Evolutionary conservation across 768 basidiomycete species (phyloP).

Genomic region (Stropharia rugosoannulata): DNA sequence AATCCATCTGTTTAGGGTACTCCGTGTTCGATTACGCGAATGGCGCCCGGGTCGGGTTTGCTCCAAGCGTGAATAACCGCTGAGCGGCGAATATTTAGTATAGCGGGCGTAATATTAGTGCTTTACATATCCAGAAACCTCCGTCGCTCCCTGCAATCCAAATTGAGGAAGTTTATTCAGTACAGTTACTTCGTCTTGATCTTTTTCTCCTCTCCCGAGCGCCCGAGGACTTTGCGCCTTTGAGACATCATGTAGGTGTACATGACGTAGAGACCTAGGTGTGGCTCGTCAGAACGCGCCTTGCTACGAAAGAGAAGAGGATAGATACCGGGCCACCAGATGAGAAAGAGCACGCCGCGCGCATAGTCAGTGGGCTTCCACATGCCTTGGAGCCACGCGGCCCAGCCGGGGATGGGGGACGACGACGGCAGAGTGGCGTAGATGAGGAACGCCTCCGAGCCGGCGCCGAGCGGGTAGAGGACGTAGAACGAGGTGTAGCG

Average conservation of each 20-base stretch:
- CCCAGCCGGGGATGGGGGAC: slow-evolving; percentile 42
- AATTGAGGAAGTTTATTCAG: too few species aligned
- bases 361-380: slow-evolving; percentile 61
- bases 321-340: slow-evolving; percentile 84
- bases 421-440: slow-evolving; percentile 68
- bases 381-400: slow-evolving; percentile 34
- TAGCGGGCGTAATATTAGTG: not conserved
- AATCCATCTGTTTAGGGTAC: slow-evolving; percentile 43
- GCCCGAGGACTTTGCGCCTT: slow-evolving; percentile 43
- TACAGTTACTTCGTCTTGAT: slow-evolving; percentile 25
- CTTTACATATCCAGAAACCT: not conserved
- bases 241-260: slow-evolving; percentile 57
- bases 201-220: slow-evolving; percentile 16
- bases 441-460: slow-evolving; percentile 85
- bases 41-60: slow-evolving; percentile 54
- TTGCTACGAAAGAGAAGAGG: not conserved
- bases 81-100: slow-evolving; percentile 1
- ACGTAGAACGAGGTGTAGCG: slow-evolving; percentile 94
- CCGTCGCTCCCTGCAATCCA: not conserved
- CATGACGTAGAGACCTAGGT: slow-evolving; percentile 47
- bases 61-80: slow-evolving; percentile 50
- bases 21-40: slow-evolving; percentile 59
- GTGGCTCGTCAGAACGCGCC: not conserved
- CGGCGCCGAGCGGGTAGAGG: slow-evolving; percentile 92
- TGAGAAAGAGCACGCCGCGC: slow-evolving; percentile 59